phyloP scores from a whole-genome alignment of 2,329 filamentous ascomycete genomes.

The Pseudogymnoascus sp. region DNA sequence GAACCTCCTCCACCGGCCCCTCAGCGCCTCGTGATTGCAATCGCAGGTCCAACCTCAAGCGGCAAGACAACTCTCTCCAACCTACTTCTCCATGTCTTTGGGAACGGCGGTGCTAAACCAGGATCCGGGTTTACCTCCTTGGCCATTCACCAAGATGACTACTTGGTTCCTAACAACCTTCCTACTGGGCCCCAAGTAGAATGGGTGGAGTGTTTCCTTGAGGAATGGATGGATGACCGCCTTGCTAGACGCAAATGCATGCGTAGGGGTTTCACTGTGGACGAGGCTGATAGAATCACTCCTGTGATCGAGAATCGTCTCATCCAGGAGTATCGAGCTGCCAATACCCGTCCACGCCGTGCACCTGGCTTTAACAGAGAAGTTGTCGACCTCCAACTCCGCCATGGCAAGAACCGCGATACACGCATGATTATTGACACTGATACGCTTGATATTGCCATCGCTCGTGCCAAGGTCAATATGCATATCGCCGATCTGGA shows the following conservation, averaged over 20 bases:
- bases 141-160: neutral
- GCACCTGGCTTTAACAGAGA: neutral
- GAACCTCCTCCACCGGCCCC: neutral
- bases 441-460: neutral
- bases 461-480: neutral
- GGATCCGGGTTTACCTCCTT: neutral
- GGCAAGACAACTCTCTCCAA: neutral
- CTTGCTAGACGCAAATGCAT: neutral
- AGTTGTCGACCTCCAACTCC: neutral
- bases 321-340: neutral
- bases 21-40: neutral
- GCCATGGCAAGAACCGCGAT: neutral
- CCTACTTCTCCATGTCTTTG: neutral
- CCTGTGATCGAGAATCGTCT: neutral
- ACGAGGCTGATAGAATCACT: neutral
- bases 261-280: neutral
- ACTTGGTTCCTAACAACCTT: neutral
- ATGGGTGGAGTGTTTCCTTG: neutral
- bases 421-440: neutral
- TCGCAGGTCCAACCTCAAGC: neutral
- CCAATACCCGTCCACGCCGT: neutral
- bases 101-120: neutral
- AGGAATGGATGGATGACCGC: neutral
- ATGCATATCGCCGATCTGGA: neutral
- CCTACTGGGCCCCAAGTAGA: neutral